Conservation (phyloP, 768 basidiomycete species). For the Lentinula edodes region DNA sequence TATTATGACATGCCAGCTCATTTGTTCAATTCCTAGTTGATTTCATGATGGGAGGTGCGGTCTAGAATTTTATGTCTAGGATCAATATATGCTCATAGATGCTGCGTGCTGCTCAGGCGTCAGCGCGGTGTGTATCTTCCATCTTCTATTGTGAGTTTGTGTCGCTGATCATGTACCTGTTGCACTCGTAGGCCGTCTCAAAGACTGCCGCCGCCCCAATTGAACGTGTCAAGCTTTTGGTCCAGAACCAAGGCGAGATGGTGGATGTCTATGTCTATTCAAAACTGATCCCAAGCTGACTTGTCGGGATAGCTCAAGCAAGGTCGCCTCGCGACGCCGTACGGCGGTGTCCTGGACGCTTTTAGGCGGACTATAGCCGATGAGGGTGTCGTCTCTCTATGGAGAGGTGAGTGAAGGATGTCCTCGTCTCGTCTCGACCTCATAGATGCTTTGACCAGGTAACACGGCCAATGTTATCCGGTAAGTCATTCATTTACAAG, state of each 20-base stretch:
- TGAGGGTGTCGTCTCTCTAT: slow-evolving; percentile 92
- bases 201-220: slow-evolving; percentile 99
- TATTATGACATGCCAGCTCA: slow-evolving; percentile 12
- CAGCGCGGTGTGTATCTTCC: slow-evolving; percentile 62
- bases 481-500: neutral
- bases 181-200: slow-evolving; percentile 73
- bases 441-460: slow-evolving; percentile 32
- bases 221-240: slow-evolving; percentile 98
- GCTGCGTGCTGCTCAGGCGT: slow-evolving; percentile 43
- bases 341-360: slow-evolving; percentile 95
- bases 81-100: neutral
- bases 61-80: neutral
- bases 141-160: neutral
- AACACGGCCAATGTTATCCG: slow-evolving; percentile 99
- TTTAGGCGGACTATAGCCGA: slow-evolving; percentile 89
- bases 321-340: slow-evolving; percentile 92
- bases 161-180: slow-evolving; percentile 14
- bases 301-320: slow-evolving; percentile 81
- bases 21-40: slow-evolving; percentile 50
- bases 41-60: slow-evolving; percentile 79
- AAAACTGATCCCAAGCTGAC: slow-evolving; percentile 23
- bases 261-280: slow-evolving; percentile 28
- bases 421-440: neutral
- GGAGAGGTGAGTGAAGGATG: slow-evolving; percentile 44
- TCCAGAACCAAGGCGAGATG: slow-evolving; percentile 99